phyloP scores from a whole-genome alignment of 148 eudicot species.

The Pouteria glomerata region DNA sequence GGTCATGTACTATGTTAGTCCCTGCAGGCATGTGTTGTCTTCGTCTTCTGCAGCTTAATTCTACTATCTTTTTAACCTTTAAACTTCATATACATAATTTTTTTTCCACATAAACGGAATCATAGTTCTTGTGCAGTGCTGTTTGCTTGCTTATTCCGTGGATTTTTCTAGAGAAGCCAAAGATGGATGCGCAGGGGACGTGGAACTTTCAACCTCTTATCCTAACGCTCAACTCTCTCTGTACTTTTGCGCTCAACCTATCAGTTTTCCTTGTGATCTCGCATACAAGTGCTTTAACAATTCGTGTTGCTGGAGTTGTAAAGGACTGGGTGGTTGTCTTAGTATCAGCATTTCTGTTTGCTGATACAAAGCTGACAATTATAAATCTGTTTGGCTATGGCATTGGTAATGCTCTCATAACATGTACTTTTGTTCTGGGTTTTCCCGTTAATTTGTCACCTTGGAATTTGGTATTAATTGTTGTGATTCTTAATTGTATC shows the following conservation, averaged over 20 bases:
- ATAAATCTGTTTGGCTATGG: conserved; percentile 92
- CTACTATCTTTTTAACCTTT: not conserved
- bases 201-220: conserved; percentile 81
- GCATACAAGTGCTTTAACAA: conserved; percentile 94
- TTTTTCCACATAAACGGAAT: conserved; percentile 1
- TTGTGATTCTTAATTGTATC: not conserved
- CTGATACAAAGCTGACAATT: conserved; percentile 82
- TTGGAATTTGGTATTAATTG: not conserved
- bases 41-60: not conserved
- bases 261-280: conserved; percentile 95
- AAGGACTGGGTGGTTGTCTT: conserved; percentile 99
- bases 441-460: not conserved
- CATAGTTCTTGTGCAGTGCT: conserved; percentile 58
- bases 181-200: conserved; percentile 72
- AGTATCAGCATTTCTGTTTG: conserved; percentile 87
- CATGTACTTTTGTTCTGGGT: not conserved
- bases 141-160: conserved; percentile 90
- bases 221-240: conserved; percentile 73
- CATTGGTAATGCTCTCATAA: conserved; percentile 52
- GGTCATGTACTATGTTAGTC: conserved; percentile 96
- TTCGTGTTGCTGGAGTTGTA: conserved; percentile 99
- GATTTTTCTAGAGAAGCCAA: conserved; percentile 95
- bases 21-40: conserved; percentile 75
- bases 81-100: conserved; percentile 2
- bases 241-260: conserved; percentile 94